A percentile compares a stretch with the other conserved stretches of the same genome.
phyloP scores from a whole-genome alignment of 306 rosid species.

The Potentilla sterilis region DNA sequence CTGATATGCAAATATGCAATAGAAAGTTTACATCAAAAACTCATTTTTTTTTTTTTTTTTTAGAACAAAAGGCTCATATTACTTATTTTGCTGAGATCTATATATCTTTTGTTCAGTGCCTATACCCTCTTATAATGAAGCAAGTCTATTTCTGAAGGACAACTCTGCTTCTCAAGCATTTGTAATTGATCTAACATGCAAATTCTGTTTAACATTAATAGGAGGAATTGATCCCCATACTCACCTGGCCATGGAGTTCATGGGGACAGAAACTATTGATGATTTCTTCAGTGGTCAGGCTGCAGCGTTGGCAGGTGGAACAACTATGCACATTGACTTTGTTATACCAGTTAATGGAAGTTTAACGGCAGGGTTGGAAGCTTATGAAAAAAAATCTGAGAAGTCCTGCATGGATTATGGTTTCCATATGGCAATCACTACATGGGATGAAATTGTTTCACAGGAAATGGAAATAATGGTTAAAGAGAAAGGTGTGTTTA shows the following conservation, averaged over 20 bases:
- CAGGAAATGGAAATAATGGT: conserved; percentile 85
- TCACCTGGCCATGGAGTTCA: conserved; percentile 70
- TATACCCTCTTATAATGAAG: not conserved
- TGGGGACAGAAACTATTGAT: conserved; percentile 57
- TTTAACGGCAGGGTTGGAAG: conserved; percentile 70
- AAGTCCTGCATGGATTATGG: conserved; percentile 93
- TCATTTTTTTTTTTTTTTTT: no score
- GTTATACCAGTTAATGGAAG: conserved; percentile 73
- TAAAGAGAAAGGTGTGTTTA: conserved; percentile 72
- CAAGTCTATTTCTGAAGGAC: not conserved
- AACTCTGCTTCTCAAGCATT: not conserved
- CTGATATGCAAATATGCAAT: not conserved
- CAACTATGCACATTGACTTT: conserved; percentile 95
- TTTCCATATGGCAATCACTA: conserved; percentile 96
- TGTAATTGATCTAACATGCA: conserved; percentile 11
- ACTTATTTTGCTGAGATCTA: not conserved
- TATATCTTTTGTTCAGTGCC: not conserved
- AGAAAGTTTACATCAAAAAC: not conserved
- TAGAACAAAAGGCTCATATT: not conserved
- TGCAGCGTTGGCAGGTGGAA: conserved; percentile 97
- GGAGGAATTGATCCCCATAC: conserved; percentile 99
- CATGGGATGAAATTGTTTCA: conserved; percentile 80
- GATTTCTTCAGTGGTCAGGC: conserved; percentile 98
- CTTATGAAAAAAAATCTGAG: conserved; percentile 70
- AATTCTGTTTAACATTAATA: conserved; percentile 37